Conservation (phyloP, 305 asterid species). For the Fraxinus platypoda region DNA sequence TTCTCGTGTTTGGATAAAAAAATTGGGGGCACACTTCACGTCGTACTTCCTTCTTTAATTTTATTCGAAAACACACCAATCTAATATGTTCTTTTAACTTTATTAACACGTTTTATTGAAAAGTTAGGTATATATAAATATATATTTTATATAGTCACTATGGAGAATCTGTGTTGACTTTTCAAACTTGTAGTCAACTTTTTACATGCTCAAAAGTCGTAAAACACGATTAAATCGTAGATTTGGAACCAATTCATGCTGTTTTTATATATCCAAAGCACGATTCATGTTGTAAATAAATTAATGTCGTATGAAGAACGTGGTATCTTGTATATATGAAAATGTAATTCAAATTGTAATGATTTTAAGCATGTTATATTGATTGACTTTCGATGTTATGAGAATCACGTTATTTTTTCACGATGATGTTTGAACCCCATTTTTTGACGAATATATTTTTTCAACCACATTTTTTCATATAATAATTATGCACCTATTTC, state of each 20-base stretch:
- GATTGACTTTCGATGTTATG: neutral
- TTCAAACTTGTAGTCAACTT: neutral
- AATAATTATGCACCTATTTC: too few relatives aligned
- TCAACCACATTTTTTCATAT: too few relatives aligned
- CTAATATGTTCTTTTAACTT: neutral
- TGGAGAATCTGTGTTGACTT: neutral
- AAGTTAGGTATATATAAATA: neutral
- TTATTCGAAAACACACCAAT: neutral
- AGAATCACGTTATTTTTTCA: neutral
- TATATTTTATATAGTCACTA: neutral
- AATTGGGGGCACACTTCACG: neutral
- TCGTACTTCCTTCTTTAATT: neutral
- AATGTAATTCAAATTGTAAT: neutral
- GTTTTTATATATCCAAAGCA: neutral
- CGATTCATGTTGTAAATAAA: neutral
- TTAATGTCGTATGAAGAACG: neutral
- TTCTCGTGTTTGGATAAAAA: neutral
- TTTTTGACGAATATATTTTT: too few relatives aligned
- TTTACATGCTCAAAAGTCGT: neutral
- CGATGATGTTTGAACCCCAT: too few relatives aligned
- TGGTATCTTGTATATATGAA: neutral
- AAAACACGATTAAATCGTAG: neutral
- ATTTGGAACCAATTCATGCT: neutral
- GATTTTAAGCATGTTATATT: neutral
- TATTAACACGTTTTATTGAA: neutral